Conservation (phyloP, 257 asterid species). For the Nicotiana undulata region DNA sequence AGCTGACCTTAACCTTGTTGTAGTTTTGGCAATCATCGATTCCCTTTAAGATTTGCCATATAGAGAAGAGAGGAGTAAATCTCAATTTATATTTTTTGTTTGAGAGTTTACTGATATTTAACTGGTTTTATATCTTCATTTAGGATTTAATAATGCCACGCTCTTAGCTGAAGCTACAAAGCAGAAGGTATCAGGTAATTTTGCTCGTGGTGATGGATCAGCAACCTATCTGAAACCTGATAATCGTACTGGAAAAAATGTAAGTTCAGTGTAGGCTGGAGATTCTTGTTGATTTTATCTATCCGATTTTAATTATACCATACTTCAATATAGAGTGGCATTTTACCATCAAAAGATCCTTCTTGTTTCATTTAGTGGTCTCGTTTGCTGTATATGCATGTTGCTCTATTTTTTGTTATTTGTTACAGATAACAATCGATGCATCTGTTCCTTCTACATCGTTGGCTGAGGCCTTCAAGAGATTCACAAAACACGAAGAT, state of each 20-base stretch:
- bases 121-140: neutral
- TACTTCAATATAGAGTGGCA: neutral
- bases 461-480: conserved; percentile 18
- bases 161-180: conserved; percentile 4
- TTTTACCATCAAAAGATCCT: neutral
- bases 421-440: conserved; percentile 3
- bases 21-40: neutral
- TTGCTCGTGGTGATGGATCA: conserved; percentile 3
- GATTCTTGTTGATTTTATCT: neutral
- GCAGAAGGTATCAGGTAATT: conserved; percentile 4
- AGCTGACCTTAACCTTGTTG: neutral
- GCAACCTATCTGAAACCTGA: conserved; percentile 6
- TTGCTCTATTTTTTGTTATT: neutral
- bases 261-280: neutral
- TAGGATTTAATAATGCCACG: neutral
- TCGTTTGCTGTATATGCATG: neutral
- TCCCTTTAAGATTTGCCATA: neutral
- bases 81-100: neutral
- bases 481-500: conserved; percentile 16
- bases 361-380: neutral
- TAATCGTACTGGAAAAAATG: conserved; percentile 7
- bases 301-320: neutral
- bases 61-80: neutral
- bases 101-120: neutral
- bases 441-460: conserved; percentile 15